Percentiles rank a stretch among this genome's conserved stretches.
Evolutionary conservation across 1,139 yeast genomes (phyloP).

Genomic region (Taphrina confusa): DNA sequence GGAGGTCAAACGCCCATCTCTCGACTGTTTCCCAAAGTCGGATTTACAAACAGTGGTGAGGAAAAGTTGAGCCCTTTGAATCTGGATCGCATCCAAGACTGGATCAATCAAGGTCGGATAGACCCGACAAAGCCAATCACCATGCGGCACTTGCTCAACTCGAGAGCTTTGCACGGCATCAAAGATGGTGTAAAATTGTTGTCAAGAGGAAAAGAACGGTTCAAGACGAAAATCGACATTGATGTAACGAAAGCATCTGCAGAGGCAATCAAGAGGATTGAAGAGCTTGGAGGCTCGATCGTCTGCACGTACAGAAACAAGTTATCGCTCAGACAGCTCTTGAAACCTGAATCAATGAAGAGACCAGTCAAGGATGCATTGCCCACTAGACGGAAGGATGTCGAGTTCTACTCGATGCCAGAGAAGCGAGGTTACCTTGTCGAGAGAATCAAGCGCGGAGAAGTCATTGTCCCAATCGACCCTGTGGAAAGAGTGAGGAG

Average conservation of each 20-base stretch:
- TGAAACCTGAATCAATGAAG: conserved; percentile 75
- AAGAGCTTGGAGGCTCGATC: conserved; percentile 68
- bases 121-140: conserved; percentile 61
- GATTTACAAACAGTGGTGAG: conserved; percentile 62
- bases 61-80: conserved; percentile 48
- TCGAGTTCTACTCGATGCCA: conserved; percentile 71
- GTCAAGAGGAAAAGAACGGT: conserved; percentile 62
- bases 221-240: conserved; percentile 59
- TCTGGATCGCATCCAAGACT: conserved; percentile 62
- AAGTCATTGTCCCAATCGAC: conserved; percentile 9
- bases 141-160: conserved; percentile 69
- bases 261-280: conserved; percentile 72
- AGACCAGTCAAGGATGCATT: conserved; percentile 65
- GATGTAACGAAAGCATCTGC: conserved; percentile 81
- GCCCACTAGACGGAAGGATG: conserved; percentile 80
- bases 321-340: conserved; percentile 64
- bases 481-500: conserved; percentile 4
- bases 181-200: conserved; percentile 81
- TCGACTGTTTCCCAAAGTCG: conserved; percentile 85
- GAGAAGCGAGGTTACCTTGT: conserved; percentile 74
- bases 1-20: conserved; percentile 98
- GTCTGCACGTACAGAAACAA: conserved; percentile 64
- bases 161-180: conserved; percentile 72
- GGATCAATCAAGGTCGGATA: conserved; percentile 51
- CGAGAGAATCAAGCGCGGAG: conserved; percentile 36